These are phyloP conservation scores for Solanum hybrid DNA, from an alignment of 305 asterid genomes.

Conservation along the genomic window DNA sequence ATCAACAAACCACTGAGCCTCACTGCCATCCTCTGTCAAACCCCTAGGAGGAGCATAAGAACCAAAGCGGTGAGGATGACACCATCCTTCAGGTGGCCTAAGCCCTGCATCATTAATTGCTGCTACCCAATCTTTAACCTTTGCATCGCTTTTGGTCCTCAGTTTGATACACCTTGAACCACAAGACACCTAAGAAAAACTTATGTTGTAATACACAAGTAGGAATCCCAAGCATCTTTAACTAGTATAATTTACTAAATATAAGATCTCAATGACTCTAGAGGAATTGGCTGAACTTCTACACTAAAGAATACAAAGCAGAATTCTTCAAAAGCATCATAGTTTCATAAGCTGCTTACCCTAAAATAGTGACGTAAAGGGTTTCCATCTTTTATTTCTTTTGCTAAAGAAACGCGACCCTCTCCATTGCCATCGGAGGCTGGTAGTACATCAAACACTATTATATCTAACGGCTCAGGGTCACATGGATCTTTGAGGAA, in stretches of 20 bases:
- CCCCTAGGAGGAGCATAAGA: conserved; percentile 99
- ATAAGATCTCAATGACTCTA: neutral
- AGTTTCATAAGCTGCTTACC: conserved; percentile 37
- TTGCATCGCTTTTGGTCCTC: conserved; percentile 64
- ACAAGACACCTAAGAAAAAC: conserved; percentile 64
- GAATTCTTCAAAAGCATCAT: conserved; percentile 1
- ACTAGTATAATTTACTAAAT: conserved; percentile 1
- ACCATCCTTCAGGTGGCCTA: conserved; percentile 99
- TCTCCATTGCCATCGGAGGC: conserved; percentile 82
- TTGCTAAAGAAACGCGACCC: conserved; percentile 68
- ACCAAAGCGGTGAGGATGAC: conserved; percentile 96
- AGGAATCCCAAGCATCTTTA: neutral
- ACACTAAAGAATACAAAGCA: conserved; percentile 3
- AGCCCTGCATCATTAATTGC: conserved; percentile 98
- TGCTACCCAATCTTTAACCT: conserved; percentile 89
- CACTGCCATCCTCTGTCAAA: conserved; percentile 77
- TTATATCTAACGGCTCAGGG: conserved; percentile 71
- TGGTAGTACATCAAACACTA: conserved; percentile 93
- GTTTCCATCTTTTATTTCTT: conserved; percentile 83
- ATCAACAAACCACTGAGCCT: conserved; percentile 99
- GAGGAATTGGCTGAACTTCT: neutral
- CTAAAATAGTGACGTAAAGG: conserved; percentile 93
- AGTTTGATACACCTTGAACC: conserved; percentile 83
- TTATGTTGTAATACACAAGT: neutral
- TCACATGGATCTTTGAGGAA: conserved; percentile 89